Evolutionary conservation across 139 green algal genomes (phyloP).

Genomic region (Chlamydomonas sp.): DNA sequence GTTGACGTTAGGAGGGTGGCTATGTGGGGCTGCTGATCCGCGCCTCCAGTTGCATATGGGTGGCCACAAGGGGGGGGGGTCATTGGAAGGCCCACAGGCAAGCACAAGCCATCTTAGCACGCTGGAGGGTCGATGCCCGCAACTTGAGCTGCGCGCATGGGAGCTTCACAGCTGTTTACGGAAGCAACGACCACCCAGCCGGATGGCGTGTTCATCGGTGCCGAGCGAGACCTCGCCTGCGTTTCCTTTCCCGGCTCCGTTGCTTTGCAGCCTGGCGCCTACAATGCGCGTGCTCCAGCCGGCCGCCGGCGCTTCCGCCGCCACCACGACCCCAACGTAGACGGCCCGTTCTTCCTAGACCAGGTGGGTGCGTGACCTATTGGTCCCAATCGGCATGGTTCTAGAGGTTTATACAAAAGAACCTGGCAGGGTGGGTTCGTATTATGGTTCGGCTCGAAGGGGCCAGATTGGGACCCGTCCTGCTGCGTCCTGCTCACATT

Average conservation of each 20-base stretch:
- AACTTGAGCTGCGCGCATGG: too few species aligned
- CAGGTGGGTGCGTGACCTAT: background rate
- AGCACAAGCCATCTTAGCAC: too few species aligned
- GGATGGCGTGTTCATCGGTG: too few species aligned
- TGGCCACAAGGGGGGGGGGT: background rate
- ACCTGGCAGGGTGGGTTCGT: background rate
- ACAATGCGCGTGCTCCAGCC: background rate
- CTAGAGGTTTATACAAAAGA: background rate
- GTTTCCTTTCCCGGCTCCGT: background rate
- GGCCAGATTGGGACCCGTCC: background rate
- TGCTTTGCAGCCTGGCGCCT: background rate
- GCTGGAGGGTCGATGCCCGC: too few species aligned
- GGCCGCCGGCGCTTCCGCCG: constrained; percentile 44
- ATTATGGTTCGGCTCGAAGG: background rate
- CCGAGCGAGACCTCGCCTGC: background rate
- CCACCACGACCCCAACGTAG: constrained; percentile 11
- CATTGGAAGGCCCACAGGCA: background rate
- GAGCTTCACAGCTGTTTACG: too few species aligned
- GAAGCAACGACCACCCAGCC: too few species aligned
- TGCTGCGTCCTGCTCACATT: background rate
- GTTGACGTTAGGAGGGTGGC: too few species aligned
- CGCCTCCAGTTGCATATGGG: background rate
- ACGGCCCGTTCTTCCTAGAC: constrained; percentile 52
- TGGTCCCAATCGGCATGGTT: background rate
- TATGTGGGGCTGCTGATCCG: background rate